Percentiles rank a stretch among this genome's conserved stretches.
Conservation (phyloP, 768 basidiomycete species). For the Trametes cinnabarina region DNA sequence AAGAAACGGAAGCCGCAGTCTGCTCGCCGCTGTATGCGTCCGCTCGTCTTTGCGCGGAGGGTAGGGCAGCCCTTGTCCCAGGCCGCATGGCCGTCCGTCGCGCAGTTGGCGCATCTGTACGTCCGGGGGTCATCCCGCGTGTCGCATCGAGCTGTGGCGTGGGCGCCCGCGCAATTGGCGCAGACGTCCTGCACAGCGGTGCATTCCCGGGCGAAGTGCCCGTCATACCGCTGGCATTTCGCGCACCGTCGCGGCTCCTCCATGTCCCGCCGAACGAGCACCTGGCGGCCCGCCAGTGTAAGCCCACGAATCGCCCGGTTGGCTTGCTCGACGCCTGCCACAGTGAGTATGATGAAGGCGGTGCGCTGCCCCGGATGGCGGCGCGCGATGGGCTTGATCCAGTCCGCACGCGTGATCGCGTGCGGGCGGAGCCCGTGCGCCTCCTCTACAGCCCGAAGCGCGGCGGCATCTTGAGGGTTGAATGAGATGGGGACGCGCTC, state of each 20-base stretch:
- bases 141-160: conserved; percentile 23
- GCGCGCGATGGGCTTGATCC: conserved; percentile 26
- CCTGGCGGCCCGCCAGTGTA: conserved; percentile 13
- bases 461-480: neutral
- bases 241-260: conserved; percentile 27
- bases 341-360: conserved; percentile 26
- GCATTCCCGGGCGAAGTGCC: conserved; percentile 21
- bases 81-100: conserved; percentile 28
- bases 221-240: conserved; percentile 27
- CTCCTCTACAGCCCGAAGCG: neutral
- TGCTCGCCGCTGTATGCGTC: neutral
- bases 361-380: conserved; percentile 19
- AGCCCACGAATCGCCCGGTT: conserved; percentile 28
- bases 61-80: conserved; percentile 28
- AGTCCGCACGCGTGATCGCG: conserved; percentile 16
- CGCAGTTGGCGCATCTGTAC: conserved; percentile 29
- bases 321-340: conserved; percentile 21
- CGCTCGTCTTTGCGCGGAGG: neutral
- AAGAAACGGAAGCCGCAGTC: conserved; percentile 15
- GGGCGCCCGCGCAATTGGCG: conserved; percentile 21
- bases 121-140: neutral
- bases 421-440: neutral
- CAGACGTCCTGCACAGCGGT: conserved; percentile 10
- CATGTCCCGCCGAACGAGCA: conserved; percentile 18
- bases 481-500: conserved; percentile 2